phyloP scores from a whole-genome alignment of 108 stramenopile genomes.

The Cyclotella baltica region DNA sequence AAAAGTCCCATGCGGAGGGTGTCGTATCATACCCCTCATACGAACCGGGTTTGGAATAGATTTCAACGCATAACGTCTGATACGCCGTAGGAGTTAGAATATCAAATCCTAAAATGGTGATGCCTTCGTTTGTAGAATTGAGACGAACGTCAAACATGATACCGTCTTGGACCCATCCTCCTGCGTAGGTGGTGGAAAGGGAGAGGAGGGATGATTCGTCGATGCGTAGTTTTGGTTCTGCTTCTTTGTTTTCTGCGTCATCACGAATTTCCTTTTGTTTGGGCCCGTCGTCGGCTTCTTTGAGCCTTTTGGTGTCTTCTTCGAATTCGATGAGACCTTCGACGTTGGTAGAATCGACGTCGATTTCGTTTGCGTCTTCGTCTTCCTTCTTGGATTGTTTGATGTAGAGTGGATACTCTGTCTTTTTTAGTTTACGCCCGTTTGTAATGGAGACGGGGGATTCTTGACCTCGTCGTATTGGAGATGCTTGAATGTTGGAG shows the following conservation, averaged over 20 bases:
- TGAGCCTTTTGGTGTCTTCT: not conserved
- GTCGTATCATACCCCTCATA: conserved; percentile 18
- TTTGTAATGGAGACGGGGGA: no score
- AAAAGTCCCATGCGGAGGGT: conserved; percentile 28
- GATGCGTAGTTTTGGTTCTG: not conserved
- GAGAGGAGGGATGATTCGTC: conserved; percentile 7
- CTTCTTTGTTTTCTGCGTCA: not conserved
- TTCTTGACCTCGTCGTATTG: not conserved
- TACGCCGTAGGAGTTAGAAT: conserved; percentile 56
- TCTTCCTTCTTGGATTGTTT: no score
- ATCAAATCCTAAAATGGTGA: conserved; percentile 74
- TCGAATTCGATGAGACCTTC: no score
- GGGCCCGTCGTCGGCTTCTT: not conserved
- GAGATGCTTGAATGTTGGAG: not conserved
- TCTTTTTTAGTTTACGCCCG: no score
- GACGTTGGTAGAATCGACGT: not conserved
- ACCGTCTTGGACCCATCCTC: conserved; percentile 46
- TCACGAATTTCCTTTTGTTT: not conserved
- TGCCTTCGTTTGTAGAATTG: conserved; percentile 41
- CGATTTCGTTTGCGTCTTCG: not conserved
- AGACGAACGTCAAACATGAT: conserved; percentile 44
- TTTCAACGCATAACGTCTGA: conserved; percentile 38
- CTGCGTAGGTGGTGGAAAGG: conserved; percentile 36
- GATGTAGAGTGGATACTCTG: no score
- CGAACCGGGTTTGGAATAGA: conserved; percentile 34